These are phyloP conservation scores for Coniella lustricola DNA, from an alignment of 2,329 filamentous ascomycete genomes.

Conservation along the genomic window DNA sequence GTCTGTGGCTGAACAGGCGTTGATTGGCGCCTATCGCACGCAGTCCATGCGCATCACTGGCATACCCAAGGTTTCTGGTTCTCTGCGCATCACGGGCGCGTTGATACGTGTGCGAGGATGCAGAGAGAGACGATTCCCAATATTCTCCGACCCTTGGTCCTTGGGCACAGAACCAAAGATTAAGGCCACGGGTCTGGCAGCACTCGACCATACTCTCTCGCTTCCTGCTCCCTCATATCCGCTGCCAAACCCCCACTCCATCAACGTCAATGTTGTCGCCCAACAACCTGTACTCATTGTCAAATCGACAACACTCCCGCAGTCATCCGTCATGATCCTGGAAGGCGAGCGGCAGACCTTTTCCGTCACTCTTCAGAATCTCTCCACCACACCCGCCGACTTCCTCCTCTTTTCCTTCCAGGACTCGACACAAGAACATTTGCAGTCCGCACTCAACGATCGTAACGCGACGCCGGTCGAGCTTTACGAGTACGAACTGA, in stretches of 20 bases:
- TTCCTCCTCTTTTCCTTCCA: conserved; percentile 84
- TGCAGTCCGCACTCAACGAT: conserved; percentile 67
- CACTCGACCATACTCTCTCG: conserved; percentile 42
- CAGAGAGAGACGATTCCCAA: conserved; percentile 72
- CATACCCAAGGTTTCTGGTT: conserved; percentile 58
- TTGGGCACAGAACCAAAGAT: conserved; percentile 63
- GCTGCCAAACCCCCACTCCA: conserved; percentile 38
- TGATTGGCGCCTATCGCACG: conserved; percentile 75
- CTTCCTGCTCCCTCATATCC: conserved; percentile 28
- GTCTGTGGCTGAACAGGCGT: conserved; percentile 54
- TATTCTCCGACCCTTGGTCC: conserved; percentile 72
- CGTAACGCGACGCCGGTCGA: conserved; percentile 73
- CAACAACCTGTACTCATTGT: conserved; percentile 72
- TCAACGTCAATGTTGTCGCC: conserved; percentile 69
- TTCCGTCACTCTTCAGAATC: conserved; percentile 72
- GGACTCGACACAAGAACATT: conserved; percentile 73
- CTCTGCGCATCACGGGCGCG: conserved; percentile 70
- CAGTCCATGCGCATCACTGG: conserved; percentile 70
- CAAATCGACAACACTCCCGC: conserved; percentile 68
- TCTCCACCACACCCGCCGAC: conserved; percentile 69
- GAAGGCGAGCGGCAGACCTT: conserved; percentile 81
- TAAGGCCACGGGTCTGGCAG: conserved; percentile 63
- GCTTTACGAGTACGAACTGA: conserved; percentile 78
- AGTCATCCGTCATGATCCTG: conserved; percentile 84
- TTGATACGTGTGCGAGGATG: conserved; percentile 75